A percentile compares a stretch with the other conserved stretches of the same genome.
Conservation (phyloP, 75 land plant species). For the Selaginella tamariscina region DNA sequence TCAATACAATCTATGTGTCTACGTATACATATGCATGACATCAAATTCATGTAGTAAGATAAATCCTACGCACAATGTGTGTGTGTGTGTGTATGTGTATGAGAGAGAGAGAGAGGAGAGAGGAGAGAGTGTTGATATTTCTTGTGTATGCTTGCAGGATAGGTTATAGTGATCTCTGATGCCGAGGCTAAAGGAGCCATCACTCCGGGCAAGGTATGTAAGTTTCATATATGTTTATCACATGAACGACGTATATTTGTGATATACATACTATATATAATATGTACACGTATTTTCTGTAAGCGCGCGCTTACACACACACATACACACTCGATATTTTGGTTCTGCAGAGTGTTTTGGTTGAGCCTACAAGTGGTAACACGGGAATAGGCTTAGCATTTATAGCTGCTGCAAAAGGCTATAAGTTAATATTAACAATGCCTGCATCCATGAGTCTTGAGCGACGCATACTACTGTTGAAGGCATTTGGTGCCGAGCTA, state of each 20-base stretch:
- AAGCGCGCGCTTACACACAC: neutral
- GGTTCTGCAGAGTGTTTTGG: slow-evolving; percentile 49
- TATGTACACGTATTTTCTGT: neutral
- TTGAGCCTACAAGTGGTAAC: slow-evolving; percentile 88
- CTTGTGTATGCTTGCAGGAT: slow-evolving; percentile 39
- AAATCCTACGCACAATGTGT: neutral
- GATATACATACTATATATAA: no score
- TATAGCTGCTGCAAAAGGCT: slow-evolving; percentile 86
- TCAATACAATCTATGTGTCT: neutral
- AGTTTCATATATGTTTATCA: neutral
- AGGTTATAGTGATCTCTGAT: slow-evolving; percentile 86
- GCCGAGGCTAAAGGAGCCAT: slow-evolving; percentile 74
- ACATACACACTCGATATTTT: neutral
- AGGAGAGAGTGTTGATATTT: neutral
- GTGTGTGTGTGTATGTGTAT: neutral
- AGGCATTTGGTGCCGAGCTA: slow-evolving; percentile 84
- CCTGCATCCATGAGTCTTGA: slow-evolving; percentile 90
- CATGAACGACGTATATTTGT: neutral
- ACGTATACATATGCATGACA: neutral
- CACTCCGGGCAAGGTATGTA: slow-evolving; percentile 90
- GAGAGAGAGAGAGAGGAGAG: neutral
- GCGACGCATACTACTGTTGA: slow-evolving; percentile 58
- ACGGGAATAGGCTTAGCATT: slow-evolving; percentile 86
- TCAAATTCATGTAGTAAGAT: neutral
- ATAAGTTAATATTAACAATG: slow-evolving; percentile 79